A percentile compares a stretch with the other conserved stretches of the same genome.
These are phyloP conservation scores for Sporopachydermia lactativora DNA, from an alignment of 805 yeast genomes.

Conservation along the genomic window DNA sequence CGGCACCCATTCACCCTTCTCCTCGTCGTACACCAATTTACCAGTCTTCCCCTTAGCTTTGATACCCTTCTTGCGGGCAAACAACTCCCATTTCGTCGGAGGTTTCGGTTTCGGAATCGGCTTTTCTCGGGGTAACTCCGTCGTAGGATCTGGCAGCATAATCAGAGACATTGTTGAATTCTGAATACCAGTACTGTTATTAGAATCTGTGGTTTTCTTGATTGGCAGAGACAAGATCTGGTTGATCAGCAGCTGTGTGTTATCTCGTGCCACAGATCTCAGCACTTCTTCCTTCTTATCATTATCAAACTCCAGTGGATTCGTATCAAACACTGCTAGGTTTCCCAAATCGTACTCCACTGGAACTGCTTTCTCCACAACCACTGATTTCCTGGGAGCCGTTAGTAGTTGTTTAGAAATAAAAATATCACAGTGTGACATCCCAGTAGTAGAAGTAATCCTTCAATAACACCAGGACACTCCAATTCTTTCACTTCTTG, in stretches of 20 bases:
- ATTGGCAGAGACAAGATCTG: conserved; percentile 85
- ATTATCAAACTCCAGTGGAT: conserved; percentile 48
- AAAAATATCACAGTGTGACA: too few relatives aligned
- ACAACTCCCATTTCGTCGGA: conserved; percentile 91
- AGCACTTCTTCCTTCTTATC: conserved; percentile 46
- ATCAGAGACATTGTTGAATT: conserved; percentile 71
- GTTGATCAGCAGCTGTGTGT: conserved; percentile 80
- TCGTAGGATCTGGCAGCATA: conserved; percentile 69
- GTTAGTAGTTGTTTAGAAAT: too few relatives aligned
- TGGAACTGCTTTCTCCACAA: conserved; percentile 87
- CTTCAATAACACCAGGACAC: too few relatives aligned
- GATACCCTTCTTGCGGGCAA: conserved; percentile 93
- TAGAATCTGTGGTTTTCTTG: conserved; percentile 68
- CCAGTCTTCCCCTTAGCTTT: conserved; percentile 81
- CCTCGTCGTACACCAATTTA: conserved; percentile 83
- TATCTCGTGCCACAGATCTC: conserved; percentile 65
- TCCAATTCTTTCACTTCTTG: too few relatives aligned
- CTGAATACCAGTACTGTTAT: conserved; percentile 35
- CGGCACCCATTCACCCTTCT: conserved; percentile 86
- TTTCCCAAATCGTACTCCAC: conserved; percentile 83
- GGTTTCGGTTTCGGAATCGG: conserved; percentile 87
- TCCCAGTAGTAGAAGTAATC: too few relatives aligned
- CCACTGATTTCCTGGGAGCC: conserved; percentile 43
- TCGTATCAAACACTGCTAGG: conserved; percentile 78
- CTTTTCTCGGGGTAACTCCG: conserved; percentile 87